Conservation (phyloP, 2,329 filamentous ascomycete genomes). For the Sclerotinia subarctica region DNA sequence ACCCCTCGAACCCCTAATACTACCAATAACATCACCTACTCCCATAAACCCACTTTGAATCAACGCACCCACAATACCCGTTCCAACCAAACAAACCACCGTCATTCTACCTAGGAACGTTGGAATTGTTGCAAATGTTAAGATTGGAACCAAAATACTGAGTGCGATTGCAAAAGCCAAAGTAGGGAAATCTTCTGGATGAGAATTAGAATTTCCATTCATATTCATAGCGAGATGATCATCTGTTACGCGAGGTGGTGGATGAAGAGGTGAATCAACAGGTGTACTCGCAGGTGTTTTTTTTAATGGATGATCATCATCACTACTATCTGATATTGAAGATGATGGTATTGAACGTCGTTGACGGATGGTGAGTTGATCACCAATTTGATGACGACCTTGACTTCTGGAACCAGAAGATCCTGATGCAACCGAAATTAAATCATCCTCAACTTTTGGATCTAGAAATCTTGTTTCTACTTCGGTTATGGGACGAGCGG, state of each 20-base stretch:
- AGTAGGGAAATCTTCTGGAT: slow-evolving; percentile 34
- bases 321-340: slow-evolving; percentile 1
- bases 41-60: slow-evolving; percentile 28
- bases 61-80: slow-evolving; percentile 41
- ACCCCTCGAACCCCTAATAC: slow-evolving; percentile 9
- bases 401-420: not conserved
- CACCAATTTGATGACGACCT: slow-evolving; percentile 15
- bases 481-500: slow-evolving; percentile 54
- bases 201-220: slow-evolving; percentile 27
- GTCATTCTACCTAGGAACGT: slow-evolving; percentile 56
- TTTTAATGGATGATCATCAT: not conserved
- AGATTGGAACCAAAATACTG: slow-evolving; percentile 53
- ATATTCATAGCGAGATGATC: not conserved
- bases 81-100: slow-evolving; percentile 52
- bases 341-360: slow-evolving; percentile 10
- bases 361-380: slow-evolving; percentile 20
- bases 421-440: slow-evolving; percentile 33
- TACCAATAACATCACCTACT: not conserved
- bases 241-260: slow-evolving; percentile 2
- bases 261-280: slow-evolving; percentile 5
- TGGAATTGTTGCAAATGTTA: slow-evolving; percentile 56
- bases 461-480: slow-evolving; percentile 46
- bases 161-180: slow-evolving; percentile 50
- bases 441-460: slow-evolving; percentile 31
- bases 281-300: not conserved